These are phyloP conservation scores for Populus davidiana DNA, from an alignment of 345 rosid genomes.

Conservation along the genomic window DNA sequence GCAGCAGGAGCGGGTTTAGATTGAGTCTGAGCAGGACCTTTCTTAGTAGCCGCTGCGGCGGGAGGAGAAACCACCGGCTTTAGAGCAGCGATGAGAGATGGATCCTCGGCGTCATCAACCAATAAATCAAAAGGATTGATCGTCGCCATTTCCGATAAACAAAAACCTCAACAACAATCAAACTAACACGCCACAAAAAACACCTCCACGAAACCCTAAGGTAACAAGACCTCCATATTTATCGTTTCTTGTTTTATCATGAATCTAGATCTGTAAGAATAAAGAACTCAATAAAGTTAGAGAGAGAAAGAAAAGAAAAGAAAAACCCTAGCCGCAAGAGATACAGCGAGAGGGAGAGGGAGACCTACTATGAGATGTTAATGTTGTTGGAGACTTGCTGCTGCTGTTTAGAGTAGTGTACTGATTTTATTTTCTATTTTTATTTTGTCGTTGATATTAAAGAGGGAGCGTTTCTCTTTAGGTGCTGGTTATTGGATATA, in stretches of 20 bases:
- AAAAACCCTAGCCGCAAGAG: conserved; percentile 46
- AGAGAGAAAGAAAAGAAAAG: background rate
- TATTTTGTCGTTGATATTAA: too few relatives aligned
- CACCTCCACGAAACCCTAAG: conserved; percentile 1
- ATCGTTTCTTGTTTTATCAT: background rate
- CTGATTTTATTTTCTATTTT: too few relatives aligned
- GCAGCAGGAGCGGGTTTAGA: conserved; percentile 12
- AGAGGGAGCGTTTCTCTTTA: background rate
- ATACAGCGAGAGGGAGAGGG: conserved; percentile 9
- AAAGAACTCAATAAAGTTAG: background rate
- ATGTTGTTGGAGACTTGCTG: background rate
- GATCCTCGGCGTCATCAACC: conserved; percentile 27
- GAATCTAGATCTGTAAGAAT: background rate
- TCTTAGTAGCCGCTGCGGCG: conserved; percentile 14
- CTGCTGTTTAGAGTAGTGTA: background rate
- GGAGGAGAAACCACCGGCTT: conserved; percentile 4
- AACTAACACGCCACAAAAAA: background rate
- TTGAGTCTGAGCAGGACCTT: conserved; percentile 16
- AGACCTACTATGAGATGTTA: conserved; percentile 3
- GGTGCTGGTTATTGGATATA: background rate
- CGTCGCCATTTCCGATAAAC: conserved; percentile 18
- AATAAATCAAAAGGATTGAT: conserved; percentile 29
- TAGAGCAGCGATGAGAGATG: conserved; percentile 17
- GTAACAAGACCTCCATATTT: conserved; percentile 2
- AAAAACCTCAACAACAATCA: background rate